phyloP scores from a whole-genome alignment of 2,329 filamentous ascomycete species.

The Basipetospora chlamydospora region DNA sequence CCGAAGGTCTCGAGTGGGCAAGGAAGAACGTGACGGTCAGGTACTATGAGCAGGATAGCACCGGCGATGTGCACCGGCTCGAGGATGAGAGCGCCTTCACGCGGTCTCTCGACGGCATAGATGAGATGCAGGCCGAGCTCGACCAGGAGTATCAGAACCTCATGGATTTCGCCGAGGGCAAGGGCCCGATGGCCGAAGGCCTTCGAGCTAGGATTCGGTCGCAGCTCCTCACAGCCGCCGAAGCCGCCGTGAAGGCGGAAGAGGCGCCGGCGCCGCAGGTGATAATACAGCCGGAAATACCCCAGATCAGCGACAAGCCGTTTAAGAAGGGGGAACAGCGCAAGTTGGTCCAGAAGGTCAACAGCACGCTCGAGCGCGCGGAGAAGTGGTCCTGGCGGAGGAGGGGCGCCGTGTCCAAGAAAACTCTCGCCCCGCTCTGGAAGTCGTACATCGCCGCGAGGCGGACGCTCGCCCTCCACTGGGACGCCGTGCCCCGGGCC shows the following conservation, averaged over 20 bases:
- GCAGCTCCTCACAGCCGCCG: slow-evolving; percentile 5
- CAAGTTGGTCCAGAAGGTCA: slow-evolving; percentile 3
- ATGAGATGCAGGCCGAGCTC: slow-evolving; percentile 15
- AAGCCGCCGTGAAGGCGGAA: too few relatives aligned
- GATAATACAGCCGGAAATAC: too few relatives aligned
- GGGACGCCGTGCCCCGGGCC: slow-evolving; percentile 41
- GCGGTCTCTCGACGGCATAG: slow-evolving; percentile 19
- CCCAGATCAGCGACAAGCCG: slow-evolving; percentile 21
- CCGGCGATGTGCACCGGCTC: slow-evolving; percentile 23
- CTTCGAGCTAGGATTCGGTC: not conserved
- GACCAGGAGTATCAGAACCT: slow-evolving; percentile 10
- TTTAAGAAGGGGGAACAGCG: slow-evolving; percentile 9
- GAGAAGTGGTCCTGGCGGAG: slow-evolving; percentile 7
- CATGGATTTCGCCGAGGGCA: slow-evolving; percentile 3
- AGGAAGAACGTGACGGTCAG: slow-evolving; percentile 7
- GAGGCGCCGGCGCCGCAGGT: too few relatives aligned
- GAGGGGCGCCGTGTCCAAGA: slow-evolving; percentile 11
- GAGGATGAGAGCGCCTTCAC: slow-evolving; percentile 24
- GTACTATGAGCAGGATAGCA: slow-evolving; percentile 28
- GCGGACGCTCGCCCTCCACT: slow-evolving; percentile 25
- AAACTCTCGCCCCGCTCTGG: slow-evolving; percentile 28
- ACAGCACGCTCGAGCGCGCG: slow-evolving; percentile 7
- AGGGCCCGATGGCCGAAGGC: not conserved
- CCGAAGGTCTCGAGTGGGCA: slow-evolving; percentile 2
- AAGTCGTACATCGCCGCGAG: slow-evolving; percentile 34